Evolutionary conservation across 192 early-diverging fungal genomes (phyloP), one percentile per base, ranked within the genome.

Genomic region (Coemansia sp.): DNA sequence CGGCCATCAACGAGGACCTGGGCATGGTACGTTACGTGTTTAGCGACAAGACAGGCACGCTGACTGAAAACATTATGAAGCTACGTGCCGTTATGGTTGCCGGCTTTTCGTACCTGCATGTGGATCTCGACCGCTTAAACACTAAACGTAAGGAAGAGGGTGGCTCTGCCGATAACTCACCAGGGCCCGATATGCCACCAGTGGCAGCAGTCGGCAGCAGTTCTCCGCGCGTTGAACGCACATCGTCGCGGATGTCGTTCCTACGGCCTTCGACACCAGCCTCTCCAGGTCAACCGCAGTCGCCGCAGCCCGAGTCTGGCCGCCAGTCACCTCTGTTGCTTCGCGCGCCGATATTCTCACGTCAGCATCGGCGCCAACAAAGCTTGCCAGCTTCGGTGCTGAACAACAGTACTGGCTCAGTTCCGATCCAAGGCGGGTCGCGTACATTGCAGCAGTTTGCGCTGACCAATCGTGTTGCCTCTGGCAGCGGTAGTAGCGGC

Each of bases 41-140:
- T 53, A 88, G 88, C 19, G 92, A 94, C 80, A 94, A 94, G 72
- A 94, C 92, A 8, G 92, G 92, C 27, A 94, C 92, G 10, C 74
- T 94, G 22, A 94, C 92, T 0, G 88, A 92, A 51, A 94, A 93
- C 67, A 80, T 90, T 9, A 92, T 93, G 90, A 80, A 90, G 45
- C 86, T 93, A 52, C 80, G 86, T 25, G 85, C 85, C 15, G 69
- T 86, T 15, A 84, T 84, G 67, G 80, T 83, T 3, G 85, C 80
- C 9, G 87, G 87, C 6, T 79, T 78, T 25, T 78, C 75, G 42
- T 86, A 81, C 61, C 59, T 84, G 45, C 85, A 88, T 52, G 53
- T 68, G 9, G 84, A 86, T 50, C 53, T 85, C 30, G 86, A 88
- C 57, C 70, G 83, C n/a, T 49, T 76, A 37, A 62, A 73, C 9